phyloP scores from a whole-genome alignment of 768 basidiomycete species.

The Hygrocybe coccinea region DNA sequence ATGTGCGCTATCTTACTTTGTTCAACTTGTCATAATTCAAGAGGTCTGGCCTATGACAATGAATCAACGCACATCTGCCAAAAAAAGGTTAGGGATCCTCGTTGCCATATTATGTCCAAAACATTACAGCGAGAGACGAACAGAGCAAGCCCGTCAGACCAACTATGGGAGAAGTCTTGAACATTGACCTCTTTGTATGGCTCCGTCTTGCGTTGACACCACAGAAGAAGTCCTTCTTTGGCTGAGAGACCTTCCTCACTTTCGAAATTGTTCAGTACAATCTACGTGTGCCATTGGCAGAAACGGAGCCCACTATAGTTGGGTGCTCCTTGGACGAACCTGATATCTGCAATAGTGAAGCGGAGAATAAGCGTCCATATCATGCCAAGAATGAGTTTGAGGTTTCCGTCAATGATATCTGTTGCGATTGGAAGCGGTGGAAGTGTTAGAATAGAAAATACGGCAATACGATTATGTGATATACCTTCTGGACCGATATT shows the following conservation, averaged over 20 bases:
- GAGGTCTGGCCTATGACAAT: conserved; percentile 94
- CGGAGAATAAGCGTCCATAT: conserved; percentile 98
- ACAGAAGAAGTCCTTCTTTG: conserved; percentile 92
- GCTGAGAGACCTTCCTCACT: conserved; percentile 99
- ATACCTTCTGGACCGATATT: conserved; percentile 96
- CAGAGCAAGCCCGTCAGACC: conserved; percentile 95
- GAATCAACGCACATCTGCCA: conserved; percentile 91
- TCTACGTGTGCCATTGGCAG: too few species aligned
- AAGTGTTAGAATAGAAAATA: neutral
- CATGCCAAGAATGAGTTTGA: conserved; percentile 98
- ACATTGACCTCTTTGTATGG: conserved; percentile 90
- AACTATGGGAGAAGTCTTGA: conserved; percentile 87
- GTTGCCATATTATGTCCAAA: conserved; percentile 7
- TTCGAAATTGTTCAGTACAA: conserved; percentile 13
- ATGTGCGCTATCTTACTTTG: conserved; percentile 48
- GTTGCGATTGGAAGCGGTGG: conserved; percentile 1
- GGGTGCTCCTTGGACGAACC: conserved; percentile 43
- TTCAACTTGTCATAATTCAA: conserved; percentile 83
- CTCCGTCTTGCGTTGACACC: conserved; percentile 96
- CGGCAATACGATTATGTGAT: conserved; percentile 4
- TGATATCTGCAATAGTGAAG: conserved; percentile 98
- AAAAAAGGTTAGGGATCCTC: conserved; percentile 3
- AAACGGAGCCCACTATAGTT: neutral
- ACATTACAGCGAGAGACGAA: conserved; percentile 38
- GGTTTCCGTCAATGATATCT: conserved; percentile 99